phyloP scores from a whole-genome alignment of 2,329 filamentous ascomycete genomes.

The Sclerotinia subarctica region DNA sequence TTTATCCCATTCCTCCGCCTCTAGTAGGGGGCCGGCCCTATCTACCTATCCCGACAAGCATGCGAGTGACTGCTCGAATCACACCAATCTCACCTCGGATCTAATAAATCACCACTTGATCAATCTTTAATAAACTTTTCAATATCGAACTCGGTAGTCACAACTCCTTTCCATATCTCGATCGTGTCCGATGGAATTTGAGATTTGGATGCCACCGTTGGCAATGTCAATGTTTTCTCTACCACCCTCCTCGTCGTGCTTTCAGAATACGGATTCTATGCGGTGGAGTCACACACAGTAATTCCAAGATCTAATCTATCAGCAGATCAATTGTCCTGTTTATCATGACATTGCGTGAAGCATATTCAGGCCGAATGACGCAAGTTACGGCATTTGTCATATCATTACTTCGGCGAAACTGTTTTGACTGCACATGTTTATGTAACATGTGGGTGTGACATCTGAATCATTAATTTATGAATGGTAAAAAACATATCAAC shows the following conservation, averaged over 20 bases:
- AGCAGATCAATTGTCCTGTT: conserved; percentile 7
- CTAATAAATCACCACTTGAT: not conserved
- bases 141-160: not conserved
- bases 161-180: not conserved
- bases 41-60: not conserved
- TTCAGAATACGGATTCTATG: not conserved
- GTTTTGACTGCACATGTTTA: not conserved
- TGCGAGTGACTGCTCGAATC: not conserved
- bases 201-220: not conserved
- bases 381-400: not conserved
- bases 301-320: conserved; percentile 4
- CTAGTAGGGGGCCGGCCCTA: not conserved
- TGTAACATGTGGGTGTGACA: not conserved
- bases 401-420: conserved; percentile 9
- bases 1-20: conserved; percentile 14
- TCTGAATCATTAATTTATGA: conserved; percentile 2
- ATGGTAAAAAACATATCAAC: conserved; percentile 13
- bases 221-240: not conserved
- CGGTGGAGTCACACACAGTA: not conserved
- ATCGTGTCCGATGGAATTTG: not conserved
- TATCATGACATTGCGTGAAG: conserved; percentile 13
- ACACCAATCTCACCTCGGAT: conserved; percentile 5
- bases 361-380: not conserved
- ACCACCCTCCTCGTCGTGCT: not conserved
- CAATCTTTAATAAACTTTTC: not conserved